phyloP scores from a whole-genome alignment of 257 asterid genomes.

The Solanum pinnatisectum region DNA sequence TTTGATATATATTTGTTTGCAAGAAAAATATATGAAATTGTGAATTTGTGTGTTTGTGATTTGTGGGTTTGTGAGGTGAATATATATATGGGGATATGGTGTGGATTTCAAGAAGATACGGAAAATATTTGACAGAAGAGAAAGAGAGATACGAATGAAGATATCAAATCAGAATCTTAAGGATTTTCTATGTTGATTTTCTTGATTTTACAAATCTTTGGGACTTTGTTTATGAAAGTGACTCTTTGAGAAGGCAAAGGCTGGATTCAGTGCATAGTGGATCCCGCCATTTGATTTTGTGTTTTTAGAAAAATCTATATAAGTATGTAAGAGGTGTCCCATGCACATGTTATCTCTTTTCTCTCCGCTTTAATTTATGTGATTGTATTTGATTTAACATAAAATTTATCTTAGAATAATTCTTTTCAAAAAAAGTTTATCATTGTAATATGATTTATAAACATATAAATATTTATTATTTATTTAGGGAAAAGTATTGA shows the following conservation, averaged over 20 bases:
- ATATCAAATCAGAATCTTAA: not conserved
- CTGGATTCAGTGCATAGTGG: not conserved
- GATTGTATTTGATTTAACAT: not conserved
- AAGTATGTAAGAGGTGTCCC: not conserved
- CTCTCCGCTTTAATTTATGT: not conserved
- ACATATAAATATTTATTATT: too few relatives aligned
- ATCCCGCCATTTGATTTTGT: not conserved
- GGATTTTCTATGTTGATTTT: not conserved
- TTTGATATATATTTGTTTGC: not conserved
- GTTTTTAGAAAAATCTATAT: not conserved
- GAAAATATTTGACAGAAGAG: not conserved
- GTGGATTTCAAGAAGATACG: not conserved
- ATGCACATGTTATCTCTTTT: not conserved
- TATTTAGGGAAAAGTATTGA: not conserved
- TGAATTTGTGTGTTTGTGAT: not conserved
- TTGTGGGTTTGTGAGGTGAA: not conserved
- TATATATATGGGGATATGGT: not conserved
- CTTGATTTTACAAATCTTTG: not conserved
- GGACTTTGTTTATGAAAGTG: not conserved
- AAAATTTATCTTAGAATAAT: not conserved
- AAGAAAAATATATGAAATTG: not conserved
- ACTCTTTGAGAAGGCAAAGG: not conserved
- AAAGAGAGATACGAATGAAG: not conserved
- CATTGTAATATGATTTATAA: too few relatives aligned
- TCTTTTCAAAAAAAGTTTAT: too few relatives aligned